These are phyloP conservation scores for Globisporangium megalacanthum DNA, from an alignment of 352 stramenopile species.

Conservation along the genomic window DNA sequence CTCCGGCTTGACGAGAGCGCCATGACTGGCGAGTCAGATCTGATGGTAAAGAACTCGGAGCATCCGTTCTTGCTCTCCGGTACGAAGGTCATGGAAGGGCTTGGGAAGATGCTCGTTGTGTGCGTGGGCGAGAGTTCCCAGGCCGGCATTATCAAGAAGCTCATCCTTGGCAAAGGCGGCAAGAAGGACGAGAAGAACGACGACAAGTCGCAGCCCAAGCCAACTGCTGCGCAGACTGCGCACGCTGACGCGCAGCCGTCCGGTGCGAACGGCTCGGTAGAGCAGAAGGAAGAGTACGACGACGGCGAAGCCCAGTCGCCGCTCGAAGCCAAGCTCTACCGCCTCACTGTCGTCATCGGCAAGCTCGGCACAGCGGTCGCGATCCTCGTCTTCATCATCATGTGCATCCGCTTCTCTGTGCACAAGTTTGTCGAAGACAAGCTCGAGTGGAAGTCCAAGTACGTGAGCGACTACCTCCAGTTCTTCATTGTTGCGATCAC, in stretches of 20 bases:
- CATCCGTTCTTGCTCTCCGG: conserved; percentile 91
- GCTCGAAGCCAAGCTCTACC: conserved; percentile 83
- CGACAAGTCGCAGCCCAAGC: conserved; percentile 2
- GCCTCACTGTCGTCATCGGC: conserved; percentile 76
- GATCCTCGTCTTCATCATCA: conserved; percentile 55
- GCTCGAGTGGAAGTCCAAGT: conserved; percentile 26
- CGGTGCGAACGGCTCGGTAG: conserved; percentile 74
- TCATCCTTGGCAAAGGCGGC: conserved; percentile 61
- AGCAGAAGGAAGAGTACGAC: conserved; percentile 64
- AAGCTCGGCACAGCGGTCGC: conserved; percentile 69
- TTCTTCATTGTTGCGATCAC: conserved; percentile 88
- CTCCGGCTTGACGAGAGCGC: conserved; percentile 90
- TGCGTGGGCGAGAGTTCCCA: conserved; percentile 92
- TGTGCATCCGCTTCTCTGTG: conserved; percentile 49
- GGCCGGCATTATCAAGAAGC: conserved; percentile 90
- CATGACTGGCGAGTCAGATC: conserved; percentile 91
- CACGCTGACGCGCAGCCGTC: conserved; percentile 45
- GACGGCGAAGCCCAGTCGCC: conserved; percentile 54
- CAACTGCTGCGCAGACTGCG: not conserved
- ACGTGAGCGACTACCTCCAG: conserved; percentile 59
- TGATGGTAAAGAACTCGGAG: conserved; percentile 71
- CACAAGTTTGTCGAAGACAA: conserved; percentile 50
- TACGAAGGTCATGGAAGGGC: conserved; percentile 92
- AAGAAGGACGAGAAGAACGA: conserved; percentile 56
- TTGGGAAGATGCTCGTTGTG: conserved; percentile 90